Base-by-base conservation (phyloP, 2,329 filamentous ascomycete genomes). In the Zalaria obscura region DNA sequence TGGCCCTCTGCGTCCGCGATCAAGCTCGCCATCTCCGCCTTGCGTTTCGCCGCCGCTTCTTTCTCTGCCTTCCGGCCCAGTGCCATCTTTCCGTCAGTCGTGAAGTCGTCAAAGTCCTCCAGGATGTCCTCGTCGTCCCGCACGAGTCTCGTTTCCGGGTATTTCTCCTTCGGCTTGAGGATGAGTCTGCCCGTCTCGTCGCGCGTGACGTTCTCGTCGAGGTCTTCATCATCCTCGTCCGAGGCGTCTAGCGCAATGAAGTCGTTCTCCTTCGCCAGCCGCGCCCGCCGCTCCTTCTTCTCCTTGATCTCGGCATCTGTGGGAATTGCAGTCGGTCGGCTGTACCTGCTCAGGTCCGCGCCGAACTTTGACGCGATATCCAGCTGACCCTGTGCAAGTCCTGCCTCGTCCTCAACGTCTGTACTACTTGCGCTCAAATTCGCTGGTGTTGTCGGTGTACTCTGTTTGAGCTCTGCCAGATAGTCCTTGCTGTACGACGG, bases 111-210 rank as follows among this genome's bases (percentile, higher is more conserved):
- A 51, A 93, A 96, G 0, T 87, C 88, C 63, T 96, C 91, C 32
- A 83, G 84, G 0, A 95, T 73, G 54, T 96, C 86, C 56, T 96
- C 89, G 52, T 96, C 89, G 29, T 95, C 87, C 35, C 72, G 75
- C 4, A 87, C 73, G 2, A 96, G 71, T 1, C 89, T 74, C 4
- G 81, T 83, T 46, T 87, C 66, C 3, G 55, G 47, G 29, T 76
- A 73, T 48, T 81, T 76, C 52, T 79, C 76, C 48, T 76, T 75
- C 11, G 65, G 63, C 40, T 68, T 64, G 2, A 71, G 56, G 2
- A 74, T 62, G 44, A 70, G 46, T 45, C 58, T 49, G 18, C 64
- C 60, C 36, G 58, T 56, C 34, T 65, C 64, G 33, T 69, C 65
- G 5, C 49, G 48, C 48, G 50, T 57, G 7, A 59, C 55, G 43